Evolutionary conservation across 2,329 filamentous ascomycete genomes (phyloP), one percentile per base, ranked within the genome.

Genomic region (Malbranchea cinnamomea): DNA sequence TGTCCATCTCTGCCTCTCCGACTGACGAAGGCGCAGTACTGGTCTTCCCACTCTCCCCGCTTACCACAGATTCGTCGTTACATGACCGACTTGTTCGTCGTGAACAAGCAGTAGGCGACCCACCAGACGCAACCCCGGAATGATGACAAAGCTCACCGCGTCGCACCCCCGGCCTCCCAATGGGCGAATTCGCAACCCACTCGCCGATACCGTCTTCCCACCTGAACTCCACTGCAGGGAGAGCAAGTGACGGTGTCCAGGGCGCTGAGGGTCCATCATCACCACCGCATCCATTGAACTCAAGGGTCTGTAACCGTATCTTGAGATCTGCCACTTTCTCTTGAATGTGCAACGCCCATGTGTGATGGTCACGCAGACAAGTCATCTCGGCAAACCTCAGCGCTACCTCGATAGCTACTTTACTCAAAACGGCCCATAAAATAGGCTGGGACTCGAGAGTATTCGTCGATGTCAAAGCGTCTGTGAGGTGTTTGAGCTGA

Each of bases 171-270:
- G 17, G 26, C 12, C 25, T 28, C 16, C 11, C 20, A 28, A 17
- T 31, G 2, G 34, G 34, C 12, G 30, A 31, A n/a, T 28, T 54
- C 11, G 56, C 62, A 29, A 71, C 59, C 66, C 67, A 71, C 45
- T 70, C 67, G 20, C 63, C 59, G 42, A 71, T 68, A 25, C 59
- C 62, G 41, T 68, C 65, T 42, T 70, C 67, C 66, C 66, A 71
- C 18, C 60, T 49, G 47, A 56, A 67, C 44, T 38, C 45, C 21
- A 37, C 45, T 33, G 20, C 32, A 19, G 14, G 28, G 20, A 18
- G 23, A 28, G n/a, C 28, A 6, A 35, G 25, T 14, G 39, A 41
- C 5, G 30, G 28, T n/a, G 38, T 41, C 28, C 40, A 31, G 31
- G 26, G 37, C 15, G 30, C 35, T 32, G n/a, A n/a, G n/a, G 10